A percentile compares a stretch with the other conserved stretches of the same genome.
Conservation (phyloP, 2,329 filamentous ascomycete genomes). For the Orbilia oligospora region DNA sequence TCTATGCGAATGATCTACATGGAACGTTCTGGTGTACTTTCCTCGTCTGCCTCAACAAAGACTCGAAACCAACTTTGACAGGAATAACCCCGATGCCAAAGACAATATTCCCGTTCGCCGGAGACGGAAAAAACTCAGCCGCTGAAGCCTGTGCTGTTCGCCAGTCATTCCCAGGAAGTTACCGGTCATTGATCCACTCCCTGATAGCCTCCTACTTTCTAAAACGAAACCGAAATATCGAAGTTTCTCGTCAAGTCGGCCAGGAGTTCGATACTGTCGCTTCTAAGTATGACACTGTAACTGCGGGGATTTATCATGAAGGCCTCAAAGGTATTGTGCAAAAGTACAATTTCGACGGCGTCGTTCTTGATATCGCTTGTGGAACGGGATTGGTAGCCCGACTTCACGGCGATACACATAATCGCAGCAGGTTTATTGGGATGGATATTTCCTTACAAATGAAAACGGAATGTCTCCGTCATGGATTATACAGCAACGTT, state of each 20-base stretch:
- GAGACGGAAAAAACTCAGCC: not conserved
- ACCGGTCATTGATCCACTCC: slow-evolving; percentile 7
- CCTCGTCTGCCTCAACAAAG: not conserved
- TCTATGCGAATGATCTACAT: slow-evolving; percentile 10
- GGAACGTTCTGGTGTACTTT: slow-evolving; percentile 16
- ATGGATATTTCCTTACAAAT: slow-evolving; percentile 12
- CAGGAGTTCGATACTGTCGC: not conserved
- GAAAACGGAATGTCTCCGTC: slow-evolving; percentile 1
- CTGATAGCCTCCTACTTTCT: slow-evolving; percentile 2
- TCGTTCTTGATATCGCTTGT: slow-evolving; percentile 15
- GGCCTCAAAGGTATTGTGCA: not conserved
- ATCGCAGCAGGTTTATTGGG: slow-evolving; percentile 8
- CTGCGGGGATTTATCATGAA: not conserved
- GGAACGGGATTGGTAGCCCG: slow-evolving; percentile 14
- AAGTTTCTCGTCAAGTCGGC: not conserved
- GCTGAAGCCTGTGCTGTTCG: not conserved
- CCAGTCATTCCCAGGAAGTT: slow-evolving; percentile 12
- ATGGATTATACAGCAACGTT: not conserved
- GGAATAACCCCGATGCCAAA: slow-evolving; percentile 15
- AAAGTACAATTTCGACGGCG: slow-evolving; percentile 10
- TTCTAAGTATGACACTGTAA: not conserved
- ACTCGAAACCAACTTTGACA: not conserved
- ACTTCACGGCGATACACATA: not conserved
- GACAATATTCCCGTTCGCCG: not conserved
- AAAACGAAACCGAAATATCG: not conserved